Conservation (phyloP, 257 asterid genomes). For the Catharanthus roseus region DNA sequence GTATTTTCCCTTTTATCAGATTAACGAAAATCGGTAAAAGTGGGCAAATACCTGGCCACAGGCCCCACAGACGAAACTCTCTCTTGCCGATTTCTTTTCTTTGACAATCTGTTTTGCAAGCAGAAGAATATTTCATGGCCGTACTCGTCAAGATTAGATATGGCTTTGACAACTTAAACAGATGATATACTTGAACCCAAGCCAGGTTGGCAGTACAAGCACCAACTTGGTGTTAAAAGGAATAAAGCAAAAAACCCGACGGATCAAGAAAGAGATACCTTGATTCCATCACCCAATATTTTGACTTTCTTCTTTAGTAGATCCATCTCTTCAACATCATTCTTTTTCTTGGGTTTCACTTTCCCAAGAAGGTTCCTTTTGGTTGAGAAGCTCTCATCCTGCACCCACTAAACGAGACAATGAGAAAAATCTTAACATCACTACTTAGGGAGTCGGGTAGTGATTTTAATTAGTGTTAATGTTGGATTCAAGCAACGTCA, state of each 20-base stretch:
- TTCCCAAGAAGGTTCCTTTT: constrained; percentile 54
- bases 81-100: constrained; percentile 97
- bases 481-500: background rate
- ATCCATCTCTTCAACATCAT: constrained; percentile 52
- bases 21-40: constrained; percentile 17
- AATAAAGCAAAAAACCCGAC: constrained; percentile 13
- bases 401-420: constrained; percentile 27
- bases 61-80: constrained; percentile 96
- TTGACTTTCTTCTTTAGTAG: constrained; percentile 64
- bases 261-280: constrained; percentile 39
- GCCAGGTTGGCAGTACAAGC: background rate
- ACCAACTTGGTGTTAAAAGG: background rate
- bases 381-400: constrained; percentile 55
- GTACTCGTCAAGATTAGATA: background rate
- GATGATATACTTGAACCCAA: background rate
- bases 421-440: constrained; percentile 9
- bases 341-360: constrained; percentile 68
- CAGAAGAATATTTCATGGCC: constrained; percentile 13
- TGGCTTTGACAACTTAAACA: background rate
- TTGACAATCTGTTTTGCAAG: constrained; percentile 56
- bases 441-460: constrained; percentile 1
- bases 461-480: background rate
- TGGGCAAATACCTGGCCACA: constrained; percentile 80
- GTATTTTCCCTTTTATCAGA: constrained; percentile 6
- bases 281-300: constrained; percentile 85